Percentiles rank a stretch among this genome's conserved stretches.
These are phyloP conservation scores for Gelatoporia subvermispora DNA, from an alignment of 768 basidiomycete species.

Conservation along the genomic window DNA sequence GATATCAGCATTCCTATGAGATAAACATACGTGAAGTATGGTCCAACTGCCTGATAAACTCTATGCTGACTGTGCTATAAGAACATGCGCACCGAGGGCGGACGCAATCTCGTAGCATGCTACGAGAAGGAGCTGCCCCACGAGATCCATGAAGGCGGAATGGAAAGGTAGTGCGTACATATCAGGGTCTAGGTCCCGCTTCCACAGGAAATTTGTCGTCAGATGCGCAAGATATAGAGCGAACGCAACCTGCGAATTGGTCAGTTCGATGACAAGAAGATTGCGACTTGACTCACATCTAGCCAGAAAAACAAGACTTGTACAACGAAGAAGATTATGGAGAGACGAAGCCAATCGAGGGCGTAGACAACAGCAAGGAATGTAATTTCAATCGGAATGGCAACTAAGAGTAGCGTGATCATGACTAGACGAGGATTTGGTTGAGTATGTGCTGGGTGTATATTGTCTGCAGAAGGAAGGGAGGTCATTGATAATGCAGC, in stretches of 20 bases:
- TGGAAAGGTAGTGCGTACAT: conserved; percentile 93
- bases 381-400: conserved; percentile 73
- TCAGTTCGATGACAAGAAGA: neutral
- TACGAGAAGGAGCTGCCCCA: conserved; percentile 78
- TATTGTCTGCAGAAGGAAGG: conserved; percentile 12
- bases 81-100: conserved; percentile 31
- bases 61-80: neutral
- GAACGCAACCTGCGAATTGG: conserved; percentile 48
- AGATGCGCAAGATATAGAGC: conserved; percentile 64
- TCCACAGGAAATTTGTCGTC: conserved; percentile 78
- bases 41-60: neutral
- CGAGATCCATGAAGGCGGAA: conserved; percentile 81
- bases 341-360: conserved; percentile 77
- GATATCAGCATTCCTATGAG: too few relatives aligned
- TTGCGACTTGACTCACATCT: conserved; percentile 49
- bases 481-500: conserved; percentile 29
- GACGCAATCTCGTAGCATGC: conserved; percentile 67
- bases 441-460: conserved; percentile 1
- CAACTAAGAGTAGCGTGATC: conserved; percentile 65
- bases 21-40: neutral
- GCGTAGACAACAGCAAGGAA: conserved; percentile 63
- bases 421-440: conserved; percentile 49
- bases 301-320: conserved; percentile 69
- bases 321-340: conserved; percentile 61
- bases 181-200: conserved; percentile 75